Conservation (phyloP, 768 basidiomycete genomes). For the Lactifluus volemus region DNA sequence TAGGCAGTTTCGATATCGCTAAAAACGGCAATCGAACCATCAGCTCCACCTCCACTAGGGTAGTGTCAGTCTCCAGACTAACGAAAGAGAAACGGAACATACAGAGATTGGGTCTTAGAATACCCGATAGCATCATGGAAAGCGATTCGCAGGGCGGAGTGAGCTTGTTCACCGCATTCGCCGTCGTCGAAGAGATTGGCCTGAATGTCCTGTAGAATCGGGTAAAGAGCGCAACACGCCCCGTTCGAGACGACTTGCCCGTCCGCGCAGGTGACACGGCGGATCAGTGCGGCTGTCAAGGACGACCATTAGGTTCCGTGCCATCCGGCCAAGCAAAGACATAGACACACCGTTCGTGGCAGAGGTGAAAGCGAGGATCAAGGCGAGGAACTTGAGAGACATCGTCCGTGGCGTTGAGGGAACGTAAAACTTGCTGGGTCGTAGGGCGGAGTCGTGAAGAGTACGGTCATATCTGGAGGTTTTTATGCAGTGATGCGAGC, state of each 20-base stretch:
- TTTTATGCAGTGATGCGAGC: neutral
- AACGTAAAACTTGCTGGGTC: neutral
- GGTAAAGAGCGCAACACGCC: constrained; percentile 27
- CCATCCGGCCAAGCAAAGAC: neutral
- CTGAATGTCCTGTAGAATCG: constrained; percentile 27
- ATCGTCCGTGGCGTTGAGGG: constrained; percentile 8
- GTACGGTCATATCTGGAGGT: neutral
- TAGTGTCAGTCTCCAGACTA: neutral
- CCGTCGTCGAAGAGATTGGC: constrained; percentile 24
- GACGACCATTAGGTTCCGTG: neutral
- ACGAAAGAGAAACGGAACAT: neutral
- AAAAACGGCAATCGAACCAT: constrained; percentile 22
- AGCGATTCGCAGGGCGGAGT: constrained; percentile 24
- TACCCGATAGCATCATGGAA: constrained; percentile 25
- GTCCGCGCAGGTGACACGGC: constrained; percentile 24
- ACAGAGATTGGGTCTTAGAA: neutral
- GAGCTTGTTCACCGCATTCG: constrained; percentile 27
- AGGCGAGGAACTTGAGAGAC: constrained; percentile 22
- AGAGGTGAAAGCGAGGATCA: constrained; percentile 13
- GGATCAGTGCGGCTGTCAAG: constrained; percentile 17
- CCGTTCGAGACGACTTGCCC: constrained; percentile 24
- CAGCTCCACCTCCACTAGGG: constrained; percentile 22
- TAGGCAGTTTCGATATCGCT: constrained; percentile 14
- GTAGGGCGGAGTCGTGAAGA: neutral
- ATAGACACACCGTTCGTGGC: constrained; percentile 15